These are phyloP conservation scores for Nitzschia sp. DNA, from an alignment of 108 stramenopile species.

Conservation along the genomic window DNA sequence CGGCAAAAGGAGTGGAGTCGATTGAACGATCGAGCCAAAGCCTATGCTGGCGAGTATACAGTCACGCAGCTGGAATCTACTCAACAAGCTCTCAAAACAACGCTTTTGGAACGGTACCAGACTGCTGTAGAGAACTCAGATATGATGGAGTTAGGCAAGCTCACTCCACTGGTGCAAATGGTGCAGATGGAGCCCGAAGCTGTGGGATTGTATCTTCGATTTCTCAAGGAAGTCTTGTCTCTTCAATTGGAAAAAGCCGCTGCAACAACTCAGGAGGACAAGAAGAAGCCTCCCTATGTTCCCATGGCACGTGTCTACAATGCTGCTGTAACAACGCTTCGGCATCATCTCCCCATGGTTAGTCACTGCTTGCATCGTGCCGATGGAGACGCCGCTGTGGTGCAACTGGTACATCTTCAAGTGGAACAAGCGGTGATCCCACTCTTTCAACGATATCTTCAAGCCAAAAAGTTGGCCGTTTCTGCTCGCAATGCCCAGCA, in stretches of 20 bases:
- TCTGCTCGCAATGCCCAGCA: conserved; percentile 54
- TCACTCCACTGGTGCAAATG: conserved; percentile 71
- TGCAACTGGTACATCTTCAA: conserved; percentile 75
- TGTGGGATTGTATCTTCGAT: conserved; percentile 68
- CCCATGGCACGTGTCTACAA: conserved; percentile 80
- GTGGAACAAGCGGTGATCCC: conserved; percentile 68
- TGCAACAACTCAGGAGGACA: conserved; percentile 32
- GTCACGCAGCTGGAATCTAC: conserved; percentile 55
- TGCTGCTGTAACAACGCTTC: conserved; percentile 64
- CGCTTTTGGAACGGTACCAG: conserved; percentile 63
- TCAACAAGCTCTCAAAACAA: conserved; percentile 33
- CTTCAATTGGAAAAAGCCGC: conserved; percentile 30
- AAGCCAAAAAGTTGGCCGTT: conserved; percentile 42
- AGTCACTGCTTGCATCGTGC: conserved; percentile 71
- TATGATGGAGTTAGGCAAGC: conserved; percentile 51
- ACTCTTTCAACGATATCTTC: conserved; percentile 52
- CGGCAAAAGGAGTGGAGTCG: conserved; percentile 23
- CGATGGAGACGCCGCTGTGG: conserved; percentile 81
- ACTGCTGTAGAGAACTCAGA: conserved; percentile 54
- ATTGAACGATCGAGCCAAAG: conserved; percentile 39
- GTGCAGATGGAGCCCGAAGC: conserved; percentile 73
- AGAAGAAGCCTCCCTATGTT: conserved; percentile 40
- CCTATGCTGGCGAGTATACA: conserved; percentile 65
- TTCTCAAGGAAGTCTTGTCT: conserved; percentile 47
- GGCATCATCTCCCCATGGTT: conserved; percentile 91